Evolutionary conservation across 768 basidiomycete species (phyloP).

Genomic region (Cystobasidiopsis lactophilus): DNA sequence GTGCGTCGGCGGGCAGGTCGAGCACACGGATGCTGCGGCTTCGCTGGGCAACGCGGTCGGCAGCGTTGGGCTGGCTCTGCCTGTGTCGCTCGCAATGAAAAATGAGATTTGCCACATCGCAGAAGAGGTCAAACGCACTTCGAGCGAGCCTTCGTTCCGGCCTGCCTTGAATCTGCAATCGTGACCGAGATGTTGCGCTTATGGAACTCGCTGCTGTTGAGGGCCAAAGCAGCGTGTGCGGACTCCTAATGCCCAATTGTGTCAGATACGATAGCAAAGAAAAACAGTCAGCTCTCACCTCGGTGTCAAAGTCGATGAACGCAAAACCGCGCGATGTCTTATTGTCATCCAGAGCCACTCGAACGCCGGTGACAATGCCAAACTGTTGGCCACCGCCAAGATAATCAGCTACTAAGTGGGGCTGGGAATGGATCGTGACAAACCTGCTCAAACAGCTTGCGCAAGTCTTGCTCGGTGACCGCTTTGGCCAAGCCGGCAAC

Average conservation of each 20-base stretch:
- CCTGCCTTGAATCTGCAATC: slow-evolving; percentile 49
- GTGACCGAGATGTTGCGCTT: slow-evolving; percentile 78
- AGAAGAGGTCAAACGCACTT: neutral
- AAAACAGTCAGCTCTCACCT: slow-evolving; percentile 32
- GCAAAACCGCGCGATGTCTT: slow-evolving; percentile 63
- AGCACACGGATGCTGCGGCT: slow-evolving; percentile 54
- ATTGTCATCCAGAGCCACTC: slow-evolving; percentile 49
- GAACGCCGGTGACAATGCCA: slow-evolving; percentile 57
- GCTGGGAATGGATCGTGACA: slow-evolving; percentile 18
- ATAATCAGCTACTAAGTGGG: too few species aligned
- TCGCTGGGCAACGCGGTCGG: slow-evolving; percentile 35
- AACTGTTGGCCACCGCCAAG: slow-evolving; percentile 33
- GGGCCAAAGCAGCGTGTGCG: slow-evolving; percentile 36
- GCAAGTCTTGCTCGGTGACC: slow-evolving; percentile 52
- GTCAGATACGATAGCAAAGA: neutral
- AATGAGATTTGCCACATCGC: neutral
- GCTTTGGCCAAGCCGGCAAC: slow-evolving; percentile 65
- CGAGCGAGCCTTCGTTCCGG: slow-evolving; percentile 33
- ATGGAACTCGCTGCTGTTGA: slow-evolving; percentile 73
- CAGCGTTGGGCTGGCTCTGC: slow-evolving; percentile 26
- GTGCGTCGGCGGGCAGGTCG: slow-evolving; percentile 49
- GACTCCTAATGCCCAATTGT: neutral
- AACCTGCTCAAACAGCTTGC: slow-evolving; percentile 55
- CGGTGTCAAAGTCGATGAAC: slow-evolving; percentile 70
- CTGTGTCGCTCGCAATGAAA: too few species aligned